Evolutionary conservation across 495 filamentous ascomycete species (phyloP).

Genomic region (Pyronema domesticum): DNA sequence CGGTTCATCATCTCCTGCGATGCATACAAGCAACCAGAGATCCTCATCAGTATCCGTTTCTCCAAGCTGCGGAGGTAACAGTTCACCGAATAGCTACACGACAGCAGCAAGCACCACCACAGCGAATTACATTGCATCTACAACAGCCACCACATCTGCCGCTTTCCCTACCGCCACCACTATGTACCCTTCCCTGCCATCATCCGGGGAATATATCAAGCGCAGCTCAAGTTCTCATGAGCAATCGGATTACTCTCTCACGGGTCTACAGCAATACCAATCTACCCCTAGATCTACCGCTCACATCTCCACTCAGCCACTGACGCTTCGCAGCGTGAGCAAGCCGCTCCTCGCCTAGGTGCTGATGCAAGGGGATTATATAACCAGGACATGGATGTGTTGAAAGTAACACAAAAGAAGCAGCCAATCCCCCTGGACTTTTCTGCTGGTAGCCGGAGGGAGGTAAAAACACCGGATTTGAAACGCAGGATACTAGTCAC

Average conservation of each 20-base stretch:
- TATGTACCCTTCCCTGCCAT: background rate
- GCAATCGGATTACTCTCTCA: background rate
- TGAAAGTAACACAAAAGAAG: too few relatives aligned
- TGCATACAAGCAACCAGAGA: background rate
- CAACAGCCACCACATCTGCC: background rate
- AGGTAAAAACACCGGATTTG: too few relatives aligned
- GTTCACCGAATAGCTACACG: background rate
- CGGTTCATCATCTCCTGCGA: background rate
- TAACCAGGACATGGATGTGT: too few relatives aligned
- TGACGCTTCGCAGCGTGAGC: too few relatives aligned
- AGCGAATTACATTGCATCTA: background rate
- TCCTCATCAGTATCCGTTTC: too few relatives aligned
- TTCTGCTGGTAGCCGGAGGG: too few relatives aligned
- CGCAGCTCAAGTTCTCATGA: background rate
- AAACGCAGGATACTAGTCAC: too few relatives aligned
- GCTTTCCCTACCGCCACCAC: background rate
- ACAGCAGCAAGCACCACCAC: background rate
- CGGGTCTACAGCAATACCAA: background rate
- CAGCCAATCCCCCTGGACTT: too few relatives aligned
- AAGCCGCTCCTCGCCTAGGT: too few relatives aligned
- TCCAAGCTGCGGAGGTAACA: background rate
- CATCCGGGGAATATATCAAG: background rate
- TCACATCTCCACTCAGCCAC: background rate
- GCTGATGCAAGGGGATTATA: too few relatives aligned
- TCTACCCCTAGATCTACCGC: background rate